Percentiles rank a stretch among this genome's conserved stretches.
Evolutionary conservation across 345 rosid genomes (phyloP).

Genomic region (Bruguiera gymnorhiza): DNA sequence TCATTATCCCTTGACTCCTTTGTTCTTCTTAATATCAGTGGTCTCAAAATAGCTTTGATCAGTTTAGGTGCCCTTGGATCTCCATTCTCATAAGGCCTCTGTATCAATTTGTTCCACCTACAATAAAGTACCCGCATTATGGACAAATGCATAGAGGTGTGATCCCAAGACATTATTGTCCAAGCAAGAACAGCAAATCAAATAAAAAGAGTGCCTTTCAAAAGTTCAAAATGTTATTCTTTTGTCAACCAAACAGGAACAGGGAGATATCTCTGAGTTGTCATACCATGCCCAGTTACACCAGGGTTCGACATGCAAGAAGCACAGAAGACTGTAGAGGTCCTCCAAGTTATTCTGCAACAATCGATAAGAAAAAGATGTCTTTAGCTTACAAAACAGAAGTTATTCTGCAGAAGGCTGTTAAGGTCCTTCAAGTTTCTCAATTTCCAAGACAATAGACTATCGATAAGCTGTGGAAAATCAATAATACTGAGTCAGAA

Average conservation of each 20-base stretch:
- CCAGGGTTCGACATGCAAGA: conserved; percentile 73
- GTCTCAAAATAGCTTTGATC: conserved; percentile 59
- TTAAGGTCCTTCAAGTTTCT: not conserved
- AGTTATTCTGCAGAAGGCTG: too few species aligned
- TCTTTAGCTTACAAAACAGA: too few species aligned
- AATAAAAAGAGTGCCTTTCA: not conserved
- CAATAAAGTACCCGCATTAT: conserved; percentile 7
- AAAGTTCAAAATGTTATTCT: not conserved
- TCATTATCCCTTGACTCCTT: conserved; percentile 60
- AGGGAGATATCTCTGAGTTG: not conserved
- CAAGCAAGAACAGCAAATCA: not conserved
- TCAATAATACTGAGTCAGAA: not conserved
- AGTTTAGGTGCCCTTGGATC: conserved; percentile 53
- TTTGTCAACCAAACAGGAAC: not conserved
- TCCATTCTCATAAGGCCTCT: conserved; percentile 67
- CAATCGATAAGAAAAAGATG: not conserved
- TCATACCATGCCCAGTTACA: conserved; percentile 68
- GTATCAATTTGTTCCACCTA: conserved; percentile 69
- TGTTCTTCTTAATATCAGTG: conserved; percentile 68
- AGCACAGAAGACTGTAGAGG: conserved; percentile 65
- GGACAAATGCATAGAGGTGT: too few species aligned
- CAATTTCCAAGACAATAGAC: not conserved
- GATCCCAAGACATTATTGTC: too few species aligned
- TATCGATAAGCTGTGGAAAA: not conserved
- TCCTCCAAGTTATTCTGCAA: conserved; percentile 67